Conservation (phyloP, 2,329 filamentous ascomycete species). For the Aotearoamyces nothofagi region DNA sequence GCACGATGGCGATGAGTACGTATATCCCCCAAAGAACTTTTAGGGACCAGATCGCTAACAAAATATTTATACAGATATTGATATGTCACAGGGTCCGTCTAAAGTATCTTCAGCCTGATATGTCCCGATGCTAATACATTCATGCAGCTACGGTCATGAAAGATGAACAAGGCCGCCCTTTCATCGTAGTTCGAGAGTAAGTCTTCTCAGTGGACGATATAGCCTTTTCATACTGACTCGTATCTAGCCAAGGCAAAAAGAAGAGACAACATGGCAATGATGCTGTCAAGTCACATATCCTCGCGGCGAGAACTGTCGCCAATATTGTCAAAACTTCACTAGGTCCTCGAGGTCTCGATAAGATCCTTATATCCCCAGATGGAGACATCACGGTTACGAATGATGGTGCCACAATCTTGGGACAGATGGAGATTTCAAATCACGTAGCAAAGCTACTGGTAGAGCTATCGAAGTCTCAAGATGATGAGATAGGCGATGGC, state of each 20-base stretch:
- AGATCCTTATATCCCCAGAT: slow-evolving; percentile 96
- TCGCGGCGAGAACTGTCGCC: slow-evolving; percentile 88
- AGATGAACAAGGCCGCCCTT: slow-evolving; percentile 92
- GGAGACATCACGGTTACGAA: slow-evolving; percentile 99
- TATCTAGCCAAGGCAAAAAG: slow-evolving; percentile 79
- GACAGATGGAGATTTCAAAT: slow-evolving; percentile 98
- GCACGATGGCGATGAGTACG: slow-evolving; percentile 46
- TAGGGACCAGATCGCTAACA: slow-evolving; percentile 5
- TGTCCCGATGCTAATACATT: slow-evolving; percentile 10
- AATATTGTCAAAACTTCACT: slow-evolving; percentile 97
- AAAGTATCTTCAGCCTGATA: neutral
- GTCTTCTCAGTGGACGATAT: slow-evolving; percentile 22
- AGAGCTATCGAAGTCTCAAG: slow-evolving; percentile 94
- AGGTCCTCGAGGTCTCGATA: slow-evolving; percentile 90
- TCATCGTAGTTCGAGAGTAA: slow-evolving; percentile 96
- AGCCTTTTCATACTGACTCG: slow-evolving; percentile 8
- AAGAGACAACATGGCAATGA: slow-evolving; percentile 94
- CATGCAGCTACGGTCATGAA: slow-evolving; percentile 60
- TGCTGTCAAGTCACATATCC: slow-evolving; percentile 95
- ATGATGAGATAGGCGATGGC: slow-evolving; percentile 96
- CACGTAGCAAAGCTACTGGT: slow-evolving; percentile 95
- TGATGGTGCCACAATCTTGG: slow-evolving; percentile 92
- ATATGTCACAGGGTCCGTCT: slow-evolving; percentile 64
- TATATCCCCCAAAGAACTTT: slow-evolving; percentile 16
- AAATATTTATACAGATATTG: slow-evolving; percentile 44